Conservation (phyloP, 805 yeast genomes). For the Ogataea nonfermentans region DNA sequence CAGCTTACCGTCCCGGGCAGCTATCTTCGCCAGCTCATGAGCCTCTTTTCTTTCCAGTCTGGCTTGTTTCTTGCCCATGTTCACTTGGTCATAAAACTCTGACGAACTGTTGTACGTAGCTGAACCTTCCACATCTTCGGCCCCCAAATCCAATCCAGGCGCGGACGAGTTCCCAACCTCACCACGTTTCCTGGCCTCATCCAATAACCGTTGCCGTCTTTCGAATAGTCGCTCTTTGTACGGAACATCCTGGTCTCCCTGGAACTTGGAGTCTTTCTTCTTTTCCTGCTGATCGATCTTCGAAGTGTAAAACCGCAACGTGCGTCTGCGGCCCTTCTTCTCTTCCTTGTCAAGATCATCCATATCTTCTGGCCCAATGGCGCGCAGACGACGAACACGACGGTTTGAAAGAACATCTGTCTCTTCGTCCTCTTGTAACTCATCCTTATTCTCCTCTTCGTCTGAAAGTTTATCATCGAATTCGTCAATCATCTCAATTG, state of each 20-base stretch:
- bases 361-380: conserved; percentile 56
- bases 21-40: conserved; percentile 68
- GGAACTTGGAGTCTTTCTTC: conserved; percentile 55
- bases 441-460: conserved; percentile 25
- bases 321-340: conserved; percentile 71
- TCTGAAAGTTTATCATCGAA: conserved; percentile 18
- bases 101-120: conserved; percentile 41
- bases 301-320: conserved; percentile 93
- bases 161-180: conserved; percentile 42
- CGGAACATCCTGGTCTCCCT: conserved; percentile 90
- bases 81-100: conserved; percentile 58
- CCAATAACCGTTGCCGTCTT: conserved; percentile 81
- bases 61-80: conserved; percentile 44
- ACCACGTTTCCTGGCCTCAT: conserved; percentile 88
- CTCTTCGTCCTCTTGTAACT: conserved; percentile 39
- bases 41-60: conserved; percentile 57
- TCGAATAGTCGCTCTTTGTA: conserved; percentile 88
- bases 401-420: conserved; percentile 55
- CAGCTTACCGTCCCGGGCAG: conserved; percentile 82
- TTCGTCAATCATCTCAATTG: conserved; percentile 28
- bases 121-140: conserved; percentile 48
- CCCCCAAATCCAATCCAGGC: conserved; percentile 55
- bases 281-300: conserved; percentile 84
- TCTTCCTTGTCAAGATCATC: conserved; percentile 87
- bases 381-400: conserved; percentile 41